Evolutionary conservation across 208 protist species (phyloP).

Genomic region (Leptomonas pyrrhocoris): DNA sequence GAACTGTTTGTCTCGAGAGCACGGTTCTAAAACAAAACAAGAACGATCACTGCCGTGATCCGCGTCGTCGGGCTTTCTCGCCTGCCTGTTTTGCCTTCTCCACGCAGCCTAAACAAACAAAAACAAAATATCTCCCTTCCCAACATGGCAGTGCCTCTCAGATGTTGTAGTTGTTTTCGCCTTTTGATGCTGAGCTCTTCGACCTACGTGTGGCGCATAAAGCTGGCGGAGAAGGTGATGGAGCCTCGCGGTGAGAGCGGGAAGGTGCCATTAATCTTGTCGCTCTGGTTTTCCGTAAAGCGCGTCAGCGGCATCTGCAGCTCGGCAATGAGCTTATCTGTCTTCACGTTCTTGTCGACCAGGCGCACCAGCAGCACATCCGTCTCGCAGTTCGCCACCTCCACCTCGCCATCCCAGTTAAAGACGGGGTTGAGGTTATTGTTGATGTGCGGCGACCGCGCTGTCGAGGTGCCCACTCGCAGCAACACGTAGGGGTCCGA

Average conservation of each 20-base stretch:
- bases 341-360: constrained; percentile 69
- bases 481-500: constrained; percentile 81
- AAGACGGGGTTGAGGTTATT: constrained; percentile 65
- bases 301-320: constrained; percentile 42
- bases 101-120: neutral
- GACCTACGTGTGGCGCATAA: constrained; percentile 42
- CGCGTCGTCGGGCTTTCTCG: too few relatives aligned
- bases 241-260: constrained; percentile 62
- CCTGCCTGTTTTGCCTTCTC: too few relatives aligned
- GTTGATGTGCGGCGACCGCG: constrained; percentile 47
- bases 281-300: constrained; percentile 21
- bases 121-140: too few relatives aligned
- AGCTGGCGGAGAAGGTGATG: constrained; percentile 40
- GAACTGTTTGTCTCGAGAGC: too few relatives aligned
- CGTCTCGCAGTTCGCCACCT: constrained; percentile 42
- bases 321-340: constrained; percentile 69
- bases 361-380: constrained; percentile 55
- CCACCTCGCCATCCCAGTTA: constrained; percentile 67
- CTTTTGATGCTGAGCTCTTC: too few relatives aligned
- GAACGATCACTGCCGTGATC: too few relatives aligned
- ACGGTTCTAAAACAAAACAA: too few relatives aligned
- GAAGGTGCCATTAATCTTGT: constrained; percentile 45
- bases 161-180: too few relatives aligned
- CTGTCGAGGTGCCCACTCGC: constrained; percentile 42
- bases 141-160: too few relatives aligned